Evolutionary conservation across 1,139 yeast species (phyloP), one percentile per base, ranked within the genome.

Genomic region (Debaryomyces sp.): DNA sequence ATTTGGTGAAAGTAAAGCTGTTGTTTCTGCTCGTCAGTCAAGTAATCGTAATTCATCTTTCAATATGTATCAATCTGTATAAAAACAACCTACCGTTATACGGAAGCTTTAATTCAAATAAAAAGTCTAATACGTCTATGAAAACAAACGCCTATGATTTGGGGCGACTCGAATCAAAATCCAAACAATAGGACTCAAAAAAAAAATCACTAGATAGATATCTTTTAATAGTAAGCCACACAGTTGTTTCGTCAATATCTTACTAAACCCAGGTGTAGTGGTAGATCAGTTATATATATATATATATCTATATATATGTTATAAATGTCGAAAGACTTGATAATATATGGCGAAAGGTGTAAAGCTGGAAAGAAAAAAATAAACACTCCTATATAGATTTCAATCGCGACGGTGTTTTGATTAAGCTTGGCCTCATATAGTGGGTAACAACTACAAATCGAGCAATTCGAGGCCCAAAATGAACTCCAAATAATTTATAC

Each of bases 1-100:
- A 59, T 50, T 45, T 60, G 63, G 29, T 59, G 63, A 24, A 52
- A 47, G 50, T 65, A 68, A 44, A 66, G 67, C 57, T 64, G 71
- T 49, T 66, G 71, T 60, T 68, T 70, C 58, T 70, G 72, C 49
- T 67, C 69, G 30, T 68, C 71, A 13, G 70, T 58, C 37, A 68
- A 59, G 44, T 65, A 61, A 47, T 67, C 72, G 57, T 62, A 69
- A 50, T 69, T 63, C 74, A 69, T 69, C 36, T 17, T 24, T 15
- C 36, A 9, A 18, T 23, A 7, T 21, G 27, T 24, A 24, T 26
- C 24, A 17, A 21, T 35, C 12, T 12, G 21, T 35, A 35, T 35
- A 35, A 10, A 18, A 21, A 35, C 5, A 22, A 35, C 21, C 26
- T 8, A 35, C 38, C 23, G 26, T 18, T 12, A 12, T 35, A 35